A percentile compares a stretch with the other conserved stretches of the same genome.
phyloP scores from a whole-genome alignment of 1,139 yeast genomes.

The Lodderomyces oxycetoniae region DNA sequence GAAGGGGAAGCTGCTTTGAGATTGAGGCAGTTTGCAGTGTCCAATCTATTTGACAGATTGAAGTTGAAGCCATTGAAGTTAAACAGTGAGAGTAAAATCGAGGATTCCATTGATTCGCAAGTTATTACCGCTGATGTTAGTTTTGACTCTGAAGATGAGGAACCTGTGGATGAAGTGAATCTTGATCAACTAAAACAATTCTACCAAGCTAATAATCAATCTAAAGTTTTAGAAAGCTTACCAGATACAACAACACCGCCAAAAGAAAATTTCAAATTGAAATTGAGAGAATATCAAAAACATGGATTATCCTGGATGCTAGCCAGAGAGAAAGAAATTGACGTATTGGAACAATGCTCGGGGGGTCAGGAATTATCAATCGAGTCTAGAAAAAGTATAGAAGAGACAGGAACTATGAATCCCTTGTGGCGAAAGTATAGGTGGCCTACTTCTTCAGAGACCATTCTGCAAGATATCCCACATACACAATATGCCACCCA shows the following conservation, averaged over 20 bases:
- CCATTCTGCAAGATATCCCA: background rate
- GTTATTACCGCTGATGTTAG: slow-evolving; percentile 6
- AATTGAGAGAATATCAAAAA: slow-evolving; percentile 66
- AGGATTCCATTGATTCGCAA: slow-evolving; percentile 6
- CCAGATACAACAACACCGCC: slow-evolving; percentile 64
- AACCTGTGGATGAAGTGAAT: slow-evolving; percentile 39
- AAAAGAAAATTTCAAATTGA: slow-evolving; percentile 46
- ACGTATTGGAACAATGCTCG: slow-evolving; percentile 24
- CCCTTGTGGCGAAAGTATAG: slow-evolving; percentile 80
- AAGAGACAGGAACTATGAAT: slow-evolving; percentile 52
- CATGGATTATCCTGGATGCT: slow-evolving; percentile 85
- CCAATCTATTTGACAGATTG: slow-evolving; percentile 52
- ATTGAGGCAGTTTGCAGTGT: slow-evolving; percentile 53
- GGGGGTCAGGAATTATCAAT: slow-evolving; percentile 17
- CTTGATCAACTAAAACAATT: slow-evolving; percentile 73
- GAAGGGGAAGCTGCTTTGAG: slow-evolving; percentile 50
- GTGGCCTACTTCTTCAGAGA: slow-evolving; percentile 47
- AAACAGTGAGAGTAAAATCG: slow-evolving; percentile 13
- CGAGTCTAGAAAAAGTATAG: slow-evolving; percentile 20
- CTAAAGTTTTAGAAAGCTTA: slow-evolving; percentile 45
- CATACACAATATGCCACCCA: slow-evolving; percentile 6
- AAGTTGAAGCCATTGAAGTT: slow-evolving; percentile 17
- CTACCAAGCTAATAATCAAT: slow-evolving; percentile 61
- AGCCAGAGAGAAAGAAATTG: slow-evolving; percentile 54
- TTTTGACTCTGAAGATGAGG: slow-evolving; percentile 14